phyloP scores from a whole-genome alignment of 345 rosid species.

The Conringia planisiliqua region DNA sequence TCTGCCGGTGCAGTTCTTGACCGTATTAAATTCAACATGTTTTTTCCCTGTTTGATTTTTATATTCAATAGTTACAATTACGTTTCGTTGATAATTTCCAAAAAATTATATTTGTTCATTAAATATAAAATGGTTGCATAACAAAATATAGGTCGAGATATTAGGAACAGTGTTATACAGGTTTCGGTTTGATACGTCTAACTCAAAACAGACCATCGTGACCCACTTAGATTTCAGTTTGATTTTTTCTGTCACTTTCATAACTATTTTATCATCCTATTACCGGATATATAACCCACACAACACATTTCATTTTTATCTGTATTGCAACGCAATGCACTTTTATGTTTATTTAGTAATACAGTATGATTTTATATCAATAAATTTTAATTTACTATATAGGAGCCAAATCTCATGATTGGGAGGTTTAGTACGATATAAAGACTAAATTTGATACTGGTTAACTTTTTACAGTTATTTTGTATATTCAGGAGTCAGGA shows the following conservation, averaged over 20 bases:
- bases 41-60: background rate
- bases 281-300: background rate
- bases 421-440: background rate
- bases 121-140: background rate
- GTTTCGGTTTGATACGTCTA: slow-evolving; percentile 20
- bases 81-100: background rate
- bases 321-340: background rate
- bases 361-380: too few relatives aligned
- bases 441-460: background rate
- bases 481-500: background rate
- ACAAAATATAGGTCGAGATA: background rate
- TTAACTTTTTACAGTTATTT: background rate
- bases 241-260: slow-evolving; percentile 17
- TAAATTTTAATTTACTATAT: too few relatives aligned
- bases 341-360: too few relatives aligned
- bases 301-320: background rate
- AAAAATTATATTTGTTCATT: background rate
- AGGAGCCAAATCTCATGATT: background rate
- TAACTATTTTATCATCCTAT: background rate
- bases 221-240: slow-evolving; percentile 32
- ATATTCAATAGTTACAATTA: background rate
- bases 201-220: slow-evolving; percentile 22
- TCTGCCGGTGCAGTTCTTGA: slow-evolving; percentile 6
- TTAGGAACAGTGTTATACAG: slow-evolving; percentile 10
- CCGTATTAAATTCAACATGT: background rate